phyloP scores from a whole-genome alignment of 148 eudicot genomes.

The Amaranthus hypochondriacus region DNA sequence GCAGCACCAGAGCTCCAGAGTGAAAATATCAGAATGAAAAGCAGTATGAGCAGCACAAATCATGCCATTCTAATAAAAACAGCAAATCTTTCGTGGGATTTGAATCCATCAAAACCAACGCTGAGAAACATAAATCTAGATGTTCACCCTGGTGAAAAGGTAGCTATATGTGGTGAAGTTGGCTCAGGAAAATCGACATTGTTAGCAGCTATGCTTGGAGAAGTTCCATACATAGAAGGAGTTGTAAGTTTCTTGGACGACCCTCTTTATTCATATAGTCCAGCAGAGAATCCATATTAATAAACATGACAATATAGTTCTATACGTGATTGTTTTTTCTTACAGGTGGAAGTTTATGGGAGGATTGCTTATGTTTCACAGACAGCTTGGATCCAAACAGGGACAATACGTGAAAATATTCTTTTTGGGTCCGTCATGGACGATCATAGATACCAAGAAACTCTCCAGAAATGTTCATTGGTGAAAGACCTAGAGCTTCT shows the following conservation, averaged over 20 bases:
- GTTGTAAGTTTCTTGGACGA: constrained; percentile 38
- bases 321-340: not conserved
- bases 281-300: not conserved
- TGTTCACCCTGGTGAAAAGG: constrained; percentile 48
- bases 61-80: constrained; percentile 35
- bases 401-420: constrained; percentile 74
- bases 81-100: constrained; percentile 57
- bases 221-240: constrained; percentile 57
- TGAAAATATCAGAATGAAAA: constrained; percentile 30
- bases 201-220: constrained; percentile 71
- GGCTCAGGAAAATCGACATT: constrained; percentile 80
- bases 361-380: constrained; percentile 82
- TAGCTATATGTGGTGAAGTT: constrained; percentile 80
- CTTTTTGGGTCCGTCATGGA: constrained; percentile 71
- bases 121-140: constrained; percentile 45
- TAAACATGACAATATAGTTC: not conserved
- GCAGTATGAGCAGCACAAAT: constrained; percentile 12
- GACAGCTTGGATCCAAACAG: constrained; percentile 94
- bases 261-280: not conserved
- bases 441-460: constrained; percentile 58
- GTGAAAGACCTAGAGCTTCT: constrained; percentile 80
- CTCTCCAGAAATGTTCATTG: constrained; percentile 67
- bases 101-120: constrained; percentile 37
- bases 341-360: constrained; percentile 69
- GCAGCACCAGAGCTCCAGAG: constrained; percentile 66